Evolutionary conservation across 1,284 basidiomycete genomes (phyloP).

Genomic region (Apiotrichum brassicae): DNA sequence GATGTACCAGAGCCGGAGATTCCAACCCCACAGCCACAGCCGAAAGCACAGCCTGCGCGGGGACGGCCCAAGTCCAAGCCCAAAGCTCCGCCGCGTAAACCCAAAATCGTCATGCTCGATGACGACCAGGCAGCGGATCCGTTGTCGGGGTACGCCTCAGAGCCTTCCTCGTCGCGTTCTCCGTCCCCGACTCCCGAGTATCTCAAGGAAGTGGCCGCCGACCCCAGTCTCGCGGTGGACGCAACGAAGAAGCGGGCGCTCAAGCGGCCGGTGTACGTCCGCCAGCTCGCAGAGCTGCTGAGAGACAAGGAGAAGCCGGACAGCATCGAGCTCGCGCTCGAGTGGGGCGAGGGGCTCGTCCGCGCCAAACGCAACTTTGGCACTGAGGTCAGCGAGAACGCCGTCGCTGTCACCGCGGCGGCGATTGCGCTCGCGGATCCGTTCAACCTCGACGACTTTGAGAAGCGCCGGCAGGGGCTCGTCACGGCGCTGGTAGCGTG

Average conservation of each 20-base stretch:
- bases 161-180: constrained; percentile 62
- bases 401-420: constrained; percentile 68
- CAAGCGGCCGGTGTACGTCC: constrained; percentile 70
- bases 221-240: constrained; percentile 60
- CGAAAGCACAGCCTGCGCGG: not conserved
- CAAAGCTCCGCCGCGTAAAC: constrained; percentile 11
- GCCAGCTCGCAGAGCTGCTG: constrained; percentile 67
- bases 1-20: not conserved
- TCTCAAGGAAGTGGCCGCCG: constrained; percentile 72
- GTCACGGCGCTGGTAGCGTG: constrained; percentile 73
- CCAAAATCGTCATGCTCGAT: constrained; percentile 34
- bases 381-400: constrained; percentile 69
- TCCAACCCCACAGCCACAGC: not conserved
- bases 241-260: constrained; percentile 55
- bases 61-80: not conserved
- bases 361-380: constrained; percentile 74
- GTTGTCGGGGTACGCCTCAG: constrained; percentile 63
- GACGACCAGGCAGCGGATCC: constrained; percentile 64
- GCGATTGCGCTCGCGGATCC: constrained; percentile 74
- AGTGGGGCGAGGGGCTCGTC: constrained; percentile 70
- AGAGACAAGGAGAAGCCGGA: constrained; percentile 65
- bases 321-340: constrained; percentile 68
- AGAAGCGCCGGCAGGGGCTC: constrained; percentile 67
- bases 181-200: constrained; percentile 71
- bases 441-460: constrained; percentile 71